Evolutionary conservation across 495 filamentous ascomycete genomes (phyloP).

Genomic region (Clohesyomyces aquaticus): DNA sequence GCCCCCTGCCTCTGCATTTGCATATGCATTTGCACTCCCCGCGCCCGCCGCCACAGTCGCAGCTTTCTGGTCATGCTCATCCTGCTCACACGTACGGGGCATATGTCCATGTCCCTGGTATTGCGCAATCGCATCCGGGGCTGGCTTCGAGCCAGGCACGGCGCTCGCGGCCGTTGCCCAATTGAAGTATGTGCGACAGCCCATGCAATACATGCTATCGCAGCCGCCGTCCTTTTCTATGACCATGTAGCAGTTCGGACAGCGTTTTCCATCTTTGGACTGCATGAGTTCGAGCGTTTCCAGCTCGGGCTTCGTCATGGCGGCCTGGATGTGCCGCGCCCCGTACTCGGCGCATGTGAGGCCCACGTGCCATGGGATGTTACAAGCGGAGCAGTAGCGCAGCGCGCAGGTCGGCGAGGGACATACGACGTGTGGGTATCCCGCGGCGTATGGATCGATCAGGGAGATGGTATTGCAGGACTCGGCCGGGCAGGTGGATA

Average conservation of each 20-base stretch:
- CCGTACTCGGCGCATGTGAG: slow-evolving; percentile 18
- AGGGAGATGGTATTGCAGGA: slow-evolving; percentile 8
- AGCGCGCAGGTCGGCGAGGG: not conserved
- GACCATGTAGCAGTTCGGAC: slow-evolving; percentile 33
- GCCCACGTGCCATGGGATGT: slow-evolving; percentile 16
- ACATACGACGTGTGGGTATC: slow-evolving; percentile 26
- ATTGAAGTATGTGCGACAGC: slow-evolving; percentile 28
- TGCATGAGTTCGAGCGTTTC: slow-evolving; percentile 29
- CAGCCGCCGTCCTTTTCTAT: slow-evolving; percentile 35
- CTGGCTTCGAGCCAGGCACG: slow-evolving; percentile 23
- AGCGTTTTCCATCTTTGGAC: slow-evolving; percentile 21
- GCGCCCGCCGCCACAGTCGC: too few relatives aligned
- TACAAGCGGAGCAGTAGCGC: slow-evolving; percentile 13
- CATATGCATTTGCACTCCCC: too few relatives aligned
- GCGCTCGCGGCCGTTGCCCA: slow-evolving; percentile 27
- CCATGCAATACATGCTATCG: slow-evolving; percentile 26
- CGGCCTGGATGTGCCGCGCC: slow-evolving; percentile 7
- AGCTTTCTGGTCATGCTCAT: not conserved
- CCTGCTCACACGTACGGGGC: not conserved
- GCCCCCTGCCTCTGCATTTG: too few relatives aligned
- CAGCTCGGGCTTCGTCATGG: slow-evolving; percentile 24
- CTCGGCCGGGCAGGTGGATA: slow-evolving; percentile 2
- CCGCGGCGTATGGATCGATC: slow-evolving; percentile 8
- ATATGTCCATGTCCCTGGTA: not conserved
- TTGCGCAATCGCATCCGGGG: too few relatives aligned